Evolutionary conservation across 2,329 filamentous ascomycete species (phyloP), one percentile per base, ranked within the genome.

Genomic region (Helminthosporium solani): DNA sequence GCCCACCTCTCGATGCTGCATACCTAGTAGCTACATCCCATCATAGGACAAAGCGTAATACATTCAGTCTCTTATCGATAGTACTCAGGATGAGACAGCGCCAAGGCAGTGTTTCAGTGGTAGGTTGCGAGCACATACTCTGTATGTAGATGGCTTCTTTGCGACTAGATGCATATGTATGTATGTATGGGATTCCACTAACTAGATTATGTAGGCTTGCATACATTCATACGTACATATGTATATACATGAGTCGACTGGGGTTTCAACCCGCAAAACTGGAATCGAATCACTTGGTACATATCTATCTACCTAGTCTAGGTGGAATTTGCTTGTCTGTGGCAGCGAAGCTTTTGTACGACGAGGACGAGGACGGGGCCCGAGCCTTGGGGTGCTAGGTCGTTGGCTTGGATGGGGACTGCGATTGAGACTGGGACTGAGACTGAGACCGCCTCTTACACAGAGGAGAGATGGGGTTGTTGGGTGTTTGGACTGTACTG

Each of bases 1-100:
- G 43, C 28, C 9, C 28, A 12, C 28, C 9, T 21, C 18, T 37
- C 34, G 19, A 21, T 21, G 33, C 12, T 35, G 33, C 33, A 35
- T 35, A n/a, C n/a, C n/a, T n/a, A 35, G 4, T 18, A 18, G 33
- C 15, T n/a, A 35, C 33, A 18, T 18, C 8, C 5, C 19, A 18
- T 35, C 5, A 35, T 35, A 35, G 12, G 23, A 25, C 23, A 14
- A 12, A 4, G 12, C 28, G 14, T 14, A 31, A 31, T 31, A 31
- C 27, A 36, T 30, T 36, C 23, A 43, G 43, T 33, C 44, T 40
- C 23, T 21, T 50, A 34, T 30, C 18, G 28, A 30, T 25, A 25
- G 30, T 18, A 35, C 9, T 19, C 14, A 37, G 18, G 7, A 21
- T n/a, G 34, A 35, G 33, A 20, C 33, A 35, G 14, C 6, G 16